Percentiles rank a stretch among this genome's conserved stretches.
Conservation (phyloP, 2,329 filamentous ascomycete genomes). For the Exophiala sp. region DNA sequence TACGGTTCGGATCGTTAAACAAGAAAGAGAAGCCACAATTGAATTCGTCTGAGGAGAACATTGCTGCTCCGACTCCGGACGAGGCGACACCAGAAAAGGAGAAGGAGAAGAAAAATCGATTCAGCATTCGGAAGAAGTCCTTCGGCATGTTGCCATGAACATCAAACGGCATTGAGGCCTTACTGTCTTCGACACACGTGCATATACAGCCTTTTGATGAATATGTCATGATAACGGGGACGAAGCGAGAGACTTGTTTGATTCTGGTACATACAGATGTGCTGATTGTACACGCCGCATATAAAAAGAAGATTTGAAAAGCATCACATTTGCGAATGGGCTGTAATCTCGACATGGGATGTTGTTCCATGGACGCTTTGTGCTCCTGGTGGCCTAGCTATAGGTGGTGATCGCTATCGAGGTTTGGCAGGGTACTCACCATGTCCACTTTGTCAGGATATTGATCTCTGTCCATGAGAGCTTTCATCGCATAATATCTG, state of each 20-base stretch:
- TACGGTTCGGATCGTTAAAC: slow-evolving; percentile 24
- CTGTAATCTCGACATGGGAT: not conserved
- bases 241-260: slow-evolving; percentile 4
- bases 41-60: slow-evolving; percentile 16
- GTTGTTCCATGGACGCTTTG: too few relatives aligned
- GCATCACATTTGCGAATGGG: not conserved
- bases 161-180: slow-evolving; percentile 9
- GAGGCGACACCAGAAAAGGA: slow-evolving; percentile 10
- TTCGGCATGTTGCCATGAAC: slow-evolving; percentile 34
- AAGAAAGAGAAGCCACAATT: slow-evolving; percentile 24
- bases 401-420: too few relatives aligned
- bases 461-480: too few relatives aligned
- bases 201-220: slow-evolving; percentile 3
- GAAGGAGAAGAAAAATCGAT: slow-evolving; percentile 37
- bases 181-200: not conserved
- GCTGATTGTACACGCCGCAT: not conserved
- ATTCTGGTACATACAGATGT: slow-evolving; percentile 2
- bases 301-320: slow-evolving; percentile 1
- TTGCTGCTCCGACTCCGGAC: slow-evolving; percentile 6
- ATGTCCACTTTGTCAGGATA: too few relatives aligned
- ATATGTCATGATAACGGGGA: slow-evolving; percentile 1
- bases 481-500: too few relatives aligned
- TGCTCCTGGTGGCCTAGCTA: too few relatives aligned
- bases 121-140: slow-evolving; percentile 42
- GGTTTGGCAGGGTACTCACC: too few relatives aligned